Evolutionary conservation across 1,284 basidiomycete genomes (phyloP), one percentile per base, ranked within the genome.

Genomic region (Singerocomus inundabilis): DNA sequence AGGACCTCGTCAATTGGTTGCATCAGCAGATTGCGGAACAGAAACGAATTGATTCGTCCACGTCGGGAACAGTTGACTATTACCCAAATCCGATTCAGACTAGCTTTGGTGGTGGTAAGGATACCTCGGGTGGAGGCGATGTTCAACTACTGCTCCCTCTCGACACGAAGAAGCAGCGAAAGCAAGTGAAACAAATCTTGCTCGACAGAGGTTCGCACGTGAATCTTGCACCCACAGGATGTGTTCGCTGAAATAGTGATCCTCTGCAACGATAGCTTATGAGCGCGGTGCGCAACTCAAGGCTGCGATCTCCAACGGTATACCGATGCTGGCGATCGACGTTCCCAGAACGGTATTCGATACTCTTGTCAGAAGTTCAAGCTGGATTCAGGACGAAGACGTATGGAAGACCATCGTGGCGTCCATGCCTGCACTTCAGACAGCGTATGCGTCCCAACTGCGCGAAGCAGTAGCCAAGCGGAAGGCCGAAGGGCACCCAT

Each of bases 21-120:
- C 82, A 84, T 33, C 79, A 85, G 18, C 81, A 88, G 53, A 83
- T 91, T n/a, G 72, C 81, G 0, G 86, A 91, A 58, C 88, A 89
- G 69, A 85, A 82, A 61, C 81, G 82, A 1, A 74, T 82, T n/a
- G 88, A 91, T 57, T 64, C 77, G 2, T 72, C 77, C 3, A 82
- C 83, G 0, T 80, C 82, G 9, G 83, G 82, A 6, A 78, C 79
- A 4, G 66, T 74, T 0, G 59, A 64, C 2, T 62, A 76, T 25
- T 21, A 21, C 21, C 66, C 73, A 0, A 76, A 81, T 26, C 58
- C 56, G 24, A 59, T 60, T 35, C 68, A 57, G 28, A 36, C 56
- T 12, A 52, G 61, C 57, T 49, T 61, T 5, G 4, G 21, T 21
- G 59, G 70, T 0, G 61, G 68, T 11, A 84, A 80, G 59, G 82